Base-by-base conservation (phyloP, 306 rosid species). In the Fragaria vesca region DNA sequence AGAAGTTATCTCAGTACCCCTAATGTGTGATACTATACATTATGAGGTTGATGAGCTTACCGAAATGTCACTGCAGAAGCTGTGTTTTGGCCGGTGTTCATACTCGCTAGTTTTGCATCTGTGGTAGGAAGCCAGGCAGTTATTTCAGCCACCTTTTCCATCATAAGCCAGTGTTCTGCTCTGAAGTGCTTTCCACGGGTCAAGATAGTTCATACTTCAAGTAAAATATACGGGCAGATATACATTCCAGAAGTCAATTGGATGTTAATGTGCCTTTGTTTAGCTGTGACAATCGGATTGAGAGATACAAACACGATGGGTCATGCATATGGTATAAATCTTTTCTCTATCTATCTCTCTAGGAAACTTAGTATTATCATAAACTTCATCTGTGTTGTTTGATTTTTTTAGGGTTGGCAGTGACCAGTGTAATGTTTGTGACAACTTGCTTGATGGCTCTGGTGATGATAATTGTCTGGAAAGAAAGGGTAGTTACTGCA, bases 181-280 rank as follows among this genome's bases (percentile, higher is more conserved):
- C 74, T 91, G 78, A 80, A 86, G 28, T 91, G 92, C 78, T 91
- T 91, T 78, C 97, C 97, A 3, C 81, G 66, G 7, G 94, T 91
- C 45, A 89, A 90, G 84, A 80, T 79, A 66, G 61, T 85, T 70
- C 94, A 91, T 71, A 89, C 97, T 42, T 91, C 94, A 8, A 89
- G 85, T 43, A 79, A 79, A 74, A 88, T 91, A 77, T 85, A 80
- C 63, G 97, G 97, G 77, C 97, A 83, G 83, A 86, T 91, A 63
- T 91, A 91, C 90, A 91, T 91, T 71, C 92, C 94, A 38, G 97
- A 91, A 79, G 75, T 86, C 78, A 91, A 91, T 78, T 91, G 97
- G 97, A 82, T 89, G 83, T 42, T 91, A 46, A 89, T 91, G 97
- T 86, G 87, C 90, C 86, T 91, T 60, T 85, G 89, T 83, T 81